Base-by-base conservation (phyloP, 129 eudicot genomes). In the Pittosporum tobira region DNA sequence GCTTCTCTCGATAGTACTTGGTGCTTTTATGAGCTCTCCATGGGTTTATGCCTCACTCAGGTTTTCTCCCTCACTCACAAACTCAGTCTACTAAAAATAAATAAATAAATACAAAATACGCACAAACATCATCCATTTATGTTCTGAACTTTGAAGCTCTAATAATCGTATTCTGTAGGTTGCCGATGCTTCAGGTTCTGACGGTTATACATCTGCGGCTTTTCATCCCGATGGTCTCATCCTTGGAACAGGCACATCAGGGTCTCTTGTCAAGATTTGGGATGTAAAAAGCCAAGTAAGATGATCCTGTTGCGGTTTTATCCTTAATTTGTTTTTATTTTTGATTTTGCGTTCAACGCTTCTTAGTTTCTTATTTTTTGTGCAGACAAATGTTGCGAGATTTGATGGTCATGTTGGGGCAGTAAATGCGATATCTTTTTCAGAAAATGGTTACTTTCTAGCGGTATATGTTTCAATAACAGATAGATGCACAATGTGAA, bases 151-250 rank as follows among this genome's bases (percentile, higher is more conserved):
- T n/a, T 31, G 44, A 25, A 40, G 46, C n/a, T n/a, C n/a, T n/a
- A n/a, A n/a, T n/a, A n/a, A n/a, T n/a, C n/a, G 46, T 16, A 55
- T 48, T 62, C 20, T 71, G 68, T 71, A 91, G 98, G 98, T 91
- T 62, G 80, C 77, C 22, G 98, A 91, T 65, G 44, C 84, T 60
- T 76, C 98, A 25, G 79, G 42, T 38, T 67, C 90, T 5, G 85
- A 80, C 27, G 98, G 98, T 25, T 91, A 86, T 66, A 86, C 98
- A 27, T 83, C 94, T 80, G 98, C 98, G 53, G 87, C 98, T 36
- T 91, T 91, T 73, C 98, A 91, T 72, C 98, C 98, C 27, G 98
- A 91, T 76, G 98, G 98, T 70, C 94, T 91, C 51, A 91, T 91
- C 78, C 83, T 91, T n/a, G 98, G 98, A 74, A 83, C 94, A 10